Percentiles rank a stretch among this genome's conserved stretches.
These are phyloP conservation scores for Arachis stenosperma DNA, from an alignment of 306 rosid genomes.

Conservation along the genomic window DNA sequence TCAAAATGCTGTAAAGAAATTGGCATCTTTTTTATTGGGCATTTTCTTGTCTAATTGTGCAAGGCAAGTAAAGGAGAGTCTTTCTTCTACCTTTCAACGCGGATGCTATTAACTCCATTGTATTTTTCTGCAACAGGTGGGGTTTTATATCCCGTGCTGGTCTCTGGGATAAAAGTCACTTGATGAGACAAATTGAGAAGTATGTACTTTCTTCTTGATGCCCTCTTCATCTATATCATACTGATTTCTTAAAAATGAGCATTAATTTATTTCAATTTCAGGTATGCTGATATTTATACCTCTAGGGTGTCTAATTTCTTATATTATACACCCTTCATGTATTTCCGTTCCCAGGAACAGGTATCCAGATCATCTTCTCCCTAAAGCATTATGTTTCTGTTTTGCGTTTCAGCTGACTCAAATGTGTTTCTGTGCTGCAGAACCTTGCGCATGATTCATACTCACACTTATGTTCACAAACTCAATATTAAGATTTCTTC, in stretches of 20 bases:
- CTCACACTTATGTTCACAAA: slow-evolving; percentile 47
- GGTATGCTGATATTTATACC: slow-evolving; percentile 98
- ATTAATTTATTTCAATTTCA: slow-evolving; percentile 41
- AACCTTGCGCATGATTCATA: slow-evolving; percentile 92
- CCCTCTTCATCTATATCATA: slow-evolving; percentile 20
- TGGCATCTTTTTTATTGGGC: neutral
- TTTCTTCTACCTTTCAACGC: neutral
- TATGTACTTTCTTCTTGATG: slow-evolving; percentile 49
- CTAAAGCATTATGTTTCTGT: neutral
- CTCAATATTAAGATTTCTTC: slow-evolving; percentile 40
- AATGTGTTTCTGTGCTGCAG: slow-evolving; percentile 52
- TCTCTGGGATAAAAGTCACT: slow-evolving; percentile 96
- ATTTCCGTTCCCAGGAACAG: slow-evolving; percentile 98
- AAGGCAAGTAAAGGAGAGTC: neutral
- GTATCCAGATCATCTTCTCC: slow-evolving; percentile 44
- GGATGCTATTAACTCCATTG: slow-evolving; percentile 36
- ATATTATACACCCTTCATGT: slow-evolving; percentile 91
- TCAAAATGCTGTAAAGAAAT: slow-evolving; percentile 6
- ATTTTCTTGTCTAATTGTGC: slow-evolving; percentile 3
- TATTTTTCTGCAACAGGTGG: slow-evolving; percentile 69
- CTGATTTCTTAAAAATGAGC: slow-evolving; percentile 12
- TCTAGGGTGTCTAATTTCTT: slow-evolving; percentile 95
- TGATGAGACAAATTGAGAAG: slow-evolving; percentile 99
- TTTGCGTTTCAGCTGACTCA: slow-evolving; percentile 25
- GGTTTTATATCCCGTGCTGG: slow-evolving; percentile 97